These are phyloP conservation scores for Pseudophaeomoniella oleicola DNA, from an alignment of 2,329 filamentous ascomycete species.

Conservation along the genomic window DNA sequence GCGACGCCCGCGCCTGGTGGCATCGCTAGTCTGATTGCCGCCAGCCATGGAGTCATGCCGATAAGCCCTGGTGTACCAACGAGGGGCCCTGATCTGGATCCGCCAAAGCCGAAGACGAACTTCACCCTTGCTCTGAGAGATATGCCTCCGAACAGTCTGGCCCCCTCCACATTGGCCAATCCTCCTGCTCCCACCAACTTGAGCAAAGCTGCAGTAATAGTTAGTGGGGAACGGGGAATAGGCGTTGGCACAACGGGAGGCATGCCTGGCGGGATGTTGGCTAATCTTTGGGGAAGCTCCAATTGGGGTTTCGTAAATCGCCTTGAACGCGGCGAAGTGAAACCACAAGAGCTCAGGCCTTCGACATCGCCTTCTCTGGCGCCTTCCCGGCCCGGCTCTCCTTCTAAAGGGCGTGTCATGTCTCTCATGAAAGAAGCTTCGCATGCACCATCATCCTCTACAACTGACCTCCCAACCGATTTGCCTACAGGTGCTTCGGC, in stretches of 20 bases:
- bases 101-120: conserved; percentile 17
- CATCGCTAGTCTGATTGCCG: conserved; percentile 73
- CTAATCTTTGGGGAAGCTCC: conserved; percentile 85
- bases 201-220: conserved; percentile 70
- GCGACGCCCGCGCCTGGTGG: conserved; percentile 37
- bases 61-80: conserved; percentile 34
- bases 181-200: conserved; percentile 73
- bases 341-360: conserved; percentile 14
- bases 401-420: background rate
- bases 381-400: background rate
- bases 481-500: conserved; percentile 8
- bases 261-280: conserved; percentile 73
- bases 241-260: conserved; percentile 49
- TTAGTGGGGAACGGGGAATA: conserved; percentile 62
- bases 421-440: background rate
- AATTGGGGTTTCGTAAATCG: conserved; percentile 61
- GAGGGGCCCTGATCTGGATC: conserved; percentile 21
- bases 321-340: conserved; percentile 39
- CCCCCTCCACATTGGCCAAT: conserved; percentile 68
- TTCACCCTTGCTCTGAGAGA: conserved; percentile 21
- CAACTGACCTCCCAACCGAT: conserved; percentile 7
- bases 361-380: conserved; percentile 8
- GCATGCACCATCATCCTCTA: conserved; percentile 1
- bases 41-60: conserved; percentile 66
- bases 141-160: conserved; percentile 50